Evolutionary conservation across 83 land plant species (phyloP), one percentile per base, ranked within the genome.

Genomic region (Larix sibirica): DNA sequence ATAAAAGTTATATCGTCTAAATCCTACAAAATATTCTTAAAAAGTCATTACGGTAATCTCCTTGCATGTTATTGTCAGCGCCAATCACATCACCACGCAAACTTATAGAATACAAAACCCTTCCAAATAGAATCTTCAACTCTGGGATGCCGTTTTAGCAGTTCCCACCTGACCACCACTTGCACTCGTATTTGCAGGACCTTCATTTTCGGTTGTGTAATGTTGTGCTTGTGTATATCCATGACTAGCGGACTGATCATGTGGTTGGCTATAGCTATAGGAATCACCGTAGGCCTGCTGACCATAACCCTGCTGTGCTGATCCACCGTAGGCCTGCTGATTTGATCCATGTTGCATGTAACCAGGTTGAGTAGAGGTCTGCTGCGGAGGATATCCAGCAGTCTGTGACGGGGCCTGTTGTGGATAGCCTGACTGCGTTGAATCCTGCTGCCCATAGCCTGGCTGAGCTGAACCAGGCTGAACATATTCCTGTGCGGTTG

Each of bases 211-310:
- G 36, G 86, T 8, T 18, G 83, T 64, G 20, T 81, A 73, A 20
- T 44, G 77, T 21, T 47, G 40, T 42, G 58, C 12, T 21, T 73
- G 77, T 44, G 58, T 10, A 21, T 73, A 73, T 44, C 77, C 77
- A 42, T 73, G 77, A 73, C 8, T 44, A 9, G 77, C 77, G 10
- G 58, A 23, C 2, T 73, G 58, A 44, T 73, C 69, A 62, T 85
- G 83, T 10, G 79, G 78, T 76, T 92, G 94, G 12, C 14, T 70
- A 64, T 92, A 92, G 3, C 90, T 87, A 77, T 92, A 90, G 24
- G 76, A 9, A 31, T 83, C 62, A 23, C 86, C 81, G 3, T 64
- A 64, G 33, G 89, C 23, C 0, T 85, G 80, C 16, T 85, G 79
- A 71, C 79, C 70, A 75, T 88, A 86, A 0, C 70, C 54, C 65